phyloP scores from a whole-genome alignment of 1,284 basidiomycete species.

The Agaricales sp. region DNA sequence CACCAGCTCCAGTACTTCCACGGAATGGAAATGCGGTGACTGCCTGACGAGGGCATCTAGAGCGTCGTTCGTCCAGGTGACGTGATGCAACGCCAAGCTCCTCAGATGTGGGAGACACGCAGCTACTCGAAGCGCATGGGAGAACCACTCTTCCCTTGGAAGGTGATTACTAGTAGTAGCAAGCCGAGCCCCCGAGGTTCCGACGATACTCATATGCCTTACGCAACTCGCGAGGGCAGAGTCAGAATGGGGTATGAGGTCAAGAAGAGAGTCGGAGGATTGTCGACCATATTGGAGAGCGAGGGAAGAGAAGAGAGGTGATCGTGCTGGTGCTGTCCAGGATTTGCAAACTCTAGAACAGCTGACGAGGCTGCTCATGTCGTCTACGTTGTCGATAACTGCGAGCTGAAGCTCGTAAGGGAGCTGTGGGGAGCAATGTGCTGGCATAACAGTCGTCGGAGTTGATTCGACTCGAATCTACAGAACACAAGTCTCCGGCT shows the following conservation, averaged over 20 bases:
- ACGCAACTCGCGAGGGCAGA: not conserved
- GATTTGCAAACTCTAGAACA: not conserved
- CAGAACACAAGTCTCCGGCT: too few relatives aligned
- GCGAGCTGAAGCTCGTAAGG: not conserved
- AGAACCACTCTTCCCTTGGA: not conserved
- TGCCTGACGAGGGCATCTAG: not conserved
- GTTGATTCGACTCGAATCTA: too few relatives aligned
- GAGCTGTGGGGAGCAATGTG: too few relatives aligned
- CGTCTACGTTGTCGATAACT: not conserved
- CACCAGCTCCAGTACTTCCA: not conserved
- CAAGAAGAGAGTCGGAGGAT: not conserved
- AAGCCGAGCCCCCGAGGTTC: not conserved
- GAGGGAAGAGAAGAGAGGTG: not conserved
- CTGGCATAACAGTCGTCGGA: too few relatives aligned
- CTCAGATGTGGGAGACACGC: not conserved
- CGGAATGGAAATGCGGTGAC: not conserved
- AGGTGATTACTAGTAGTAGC: too few relatives aligned
- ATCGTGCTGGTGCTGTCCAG: not conserved
- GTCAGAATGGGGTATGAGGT: not conserved
- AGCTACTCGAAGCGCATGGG: not conserved
- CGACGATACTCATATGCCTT: not conserved
- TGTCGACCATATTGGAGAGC: not conserved
- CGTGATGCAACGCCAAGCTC: not conserved
- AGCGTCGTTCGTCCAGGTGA: not conserved
- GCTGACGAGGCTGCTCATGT: not conserved